A percentile compares a stretch with the other conserved stretches of the same genome.
Evolutionary conservation across 2,329 filamentous ascomycete genomes (phyloP).

Genomic region (Phoma herbarum): DNA sequence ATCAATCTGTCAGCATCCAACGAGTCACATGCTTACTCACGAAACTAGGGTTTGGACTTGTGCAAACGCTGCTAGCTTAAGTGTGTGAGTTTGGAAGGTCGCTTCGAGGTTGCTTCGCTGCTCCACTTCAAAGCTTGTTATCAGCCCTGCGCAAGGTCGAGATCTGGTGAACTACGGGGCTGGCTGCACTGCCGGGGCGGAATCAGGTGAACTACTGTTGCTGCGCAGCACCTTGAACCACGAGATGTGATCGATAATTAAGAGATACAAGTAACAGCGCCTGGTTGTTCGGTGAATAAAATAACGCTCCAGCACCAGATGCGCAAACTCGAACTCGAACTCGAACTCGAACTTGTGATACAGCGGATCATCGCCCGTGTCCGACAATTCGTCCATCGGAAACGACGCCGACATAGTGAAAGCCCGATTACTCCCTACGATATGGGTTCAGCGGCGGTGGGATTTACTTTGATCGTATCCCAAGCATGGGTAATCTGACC

Average conservation of each 20-base stretch:
- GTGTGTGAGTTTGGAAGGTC: not conserved
- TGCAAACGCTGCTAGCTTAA: not conserved
- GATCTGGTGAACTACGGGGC: constrained; percentile 2
- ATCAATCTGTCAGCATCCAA: not conserved
- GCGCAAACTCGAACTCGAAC: not conserved
- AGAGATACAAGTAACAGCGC: not conserved
- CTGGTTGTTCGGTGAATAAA: no score
- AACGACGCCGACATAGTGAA: no score
- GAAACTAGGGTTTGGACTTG: not conserved
- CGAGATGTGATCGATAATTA: not conserved
- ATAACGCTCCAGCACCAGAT: not conserved
- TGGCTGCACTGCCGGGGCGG: not conserved
- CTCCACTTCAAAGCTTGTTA: not conserved
- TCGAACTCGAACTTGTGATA: not conserved
- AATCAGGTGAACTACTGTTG: not conserved
- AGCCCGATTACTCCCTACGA: not conserved
- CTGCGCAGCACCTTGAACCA: not conserved
- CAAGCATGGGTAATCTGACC: no score
- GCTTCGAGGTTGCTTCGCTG: not conserved
- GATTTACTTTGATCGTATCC: no score
- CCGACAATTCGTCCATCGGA: no score
- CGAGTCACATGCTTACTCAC: not conserved
- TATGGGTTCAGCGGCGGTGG: constrained; percentile 5
- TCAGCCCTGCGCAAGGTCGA: not conserved
- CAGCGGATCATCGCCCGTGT: no score